Evolutionary conservation across 257 asterid species (phyloP).

Genomic region (Ilex aquifolium): DNA sequence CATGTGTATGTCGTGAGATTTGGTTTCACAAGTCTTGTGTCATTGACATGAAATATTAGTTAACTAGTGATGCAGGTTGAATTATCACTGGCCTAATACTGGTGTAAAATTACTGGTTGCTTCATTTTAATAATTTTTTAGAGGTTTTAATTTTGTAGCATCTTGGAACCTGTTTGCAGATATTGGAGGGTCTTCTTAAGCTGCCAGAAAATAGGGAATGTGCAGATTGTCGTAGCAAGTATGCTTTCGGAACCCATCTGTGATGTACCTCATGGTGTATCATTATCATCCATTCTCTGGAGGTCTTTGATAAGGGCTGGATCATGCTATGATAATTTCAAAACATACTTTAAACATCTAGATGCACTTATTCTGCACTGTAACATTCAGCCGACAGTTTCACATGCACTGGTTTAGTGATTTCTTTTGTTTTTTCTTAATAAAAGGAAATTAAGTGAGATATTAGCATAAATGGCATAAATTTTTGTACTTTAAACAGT

Average conservation of each 20-base stretch:
- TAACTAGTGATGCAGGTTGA: too few relatives aligned
- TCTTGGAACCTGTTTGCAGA: conserved; percentile 27
- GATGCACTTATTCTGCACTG: too few relatives aligned
- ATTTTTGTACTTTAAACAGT: too few relatives aligned
- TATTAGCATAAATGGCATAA: too few relatives aligned
- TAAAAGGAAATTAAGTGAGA: too few relatives aligned
- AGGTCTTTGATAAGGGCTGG: background rate
- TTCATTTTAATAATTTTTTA: too few relatives aligned
- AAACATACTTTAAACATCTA: too few relatives aligned
- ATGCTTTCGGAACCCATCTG: conserved; percentile 15
- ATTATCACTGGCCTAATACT: background rate
- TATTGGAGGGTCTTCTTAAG: conserved; percentile 70
- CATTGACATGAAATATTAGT: background rate
- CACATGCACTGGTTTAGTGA: too few relatives aligned
- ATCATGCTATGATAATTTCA: too few relatives aligned
- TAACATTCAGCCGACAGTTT: too few relatives aligned
- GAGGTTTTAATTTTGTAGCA: background rate
- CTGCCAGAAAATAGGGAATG: conserved; percentile 83
- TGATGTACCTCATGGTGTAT: background rate
- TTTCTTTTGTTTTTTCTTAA: too few relatives aligned
- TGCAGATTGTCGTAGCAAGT: conserved; percentile 87
- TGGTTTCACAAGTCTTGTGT: background rate
- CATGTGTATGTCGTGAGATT: background rate
- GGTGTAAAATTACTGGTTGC: background rate
- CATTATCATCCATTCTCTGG: background rate